Evolutionary conservation across 2,329 filamentous ascomycete genomes (phyloP).

Genomic region (Sphaerulina vaccinii): DNA sequence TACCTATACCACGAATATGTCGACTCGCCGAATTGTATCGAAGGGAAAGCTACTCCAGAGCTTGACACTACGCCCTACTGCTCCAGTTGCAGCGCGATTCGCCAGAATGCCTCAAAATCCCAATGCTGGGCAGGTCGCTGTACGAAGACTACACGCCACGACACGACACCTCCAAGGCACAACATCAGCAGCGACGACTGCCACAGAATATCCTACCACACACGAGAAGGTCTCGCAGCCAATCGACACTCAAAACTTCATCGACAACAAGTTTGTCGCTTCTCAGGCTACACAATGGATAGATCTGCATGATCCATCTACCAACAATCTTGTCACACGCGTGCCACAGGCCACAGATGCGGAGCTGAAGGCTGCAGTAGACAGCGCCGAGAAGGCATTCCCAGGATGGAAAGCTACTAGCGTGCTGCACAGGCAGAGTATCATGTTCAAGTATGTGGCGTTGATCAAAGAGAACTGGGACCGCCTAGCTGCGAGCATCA

Average conservation of each 20-base stretch:
- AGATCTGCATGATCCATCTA: constrained; percentile 77
- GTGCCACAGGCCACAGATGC: constrained; percentile 78
- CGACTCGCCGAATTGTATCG: constrained; percentile 46
- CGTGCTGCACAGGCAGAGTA: constrained; percentile 72
- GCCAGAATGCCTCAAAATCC: constrained; percentile 35
- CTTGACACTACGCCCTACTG: constrained; percentile 40
- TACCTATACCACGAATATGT: constrained; percentile 34
- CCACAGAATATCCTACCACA: constrained; percentile 63
- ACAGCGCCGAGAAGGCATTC: constrained; percentile 73
- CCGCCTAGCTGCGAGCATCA: constrained; percentile 78
- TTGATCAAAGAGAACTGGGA: constrained; percentile 85
- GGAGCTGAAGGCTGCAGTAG: constrained; percentile 73
- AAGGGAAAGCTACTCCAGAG: constrained; percentile 41
- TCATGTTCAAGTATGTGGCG: constrained; percentile 83
- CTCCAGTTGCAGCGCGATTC: constrained; percentile 37
- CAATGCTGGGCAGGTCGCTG: constrained; percentile 41
- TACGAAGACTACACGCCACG: constrained; percentile 55
- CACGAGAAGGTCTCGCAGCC: constrained; percentile 70
- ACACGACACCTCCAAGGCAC: constrained; percentile 54
- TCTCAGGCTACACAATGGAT: constrained; percentile 72
- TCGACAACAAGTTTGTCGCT: constrained; percentile 74
- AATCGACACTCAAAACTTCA: constrained; percentile 73
- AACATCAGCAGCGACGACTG: constrained; percentile 49
- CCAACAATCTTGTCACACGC: constrained; percentile 79
- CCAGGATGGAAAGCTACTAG: constrained; percentile 70